A percentile compares a stretch with the other conserved stretches of the same genome.
These are phyloP conservation scores for Leptodontidium sp. DNA, from an alignment of 2,329 filamentous ascomycete species.

Conservation along the genomic window DNA sequence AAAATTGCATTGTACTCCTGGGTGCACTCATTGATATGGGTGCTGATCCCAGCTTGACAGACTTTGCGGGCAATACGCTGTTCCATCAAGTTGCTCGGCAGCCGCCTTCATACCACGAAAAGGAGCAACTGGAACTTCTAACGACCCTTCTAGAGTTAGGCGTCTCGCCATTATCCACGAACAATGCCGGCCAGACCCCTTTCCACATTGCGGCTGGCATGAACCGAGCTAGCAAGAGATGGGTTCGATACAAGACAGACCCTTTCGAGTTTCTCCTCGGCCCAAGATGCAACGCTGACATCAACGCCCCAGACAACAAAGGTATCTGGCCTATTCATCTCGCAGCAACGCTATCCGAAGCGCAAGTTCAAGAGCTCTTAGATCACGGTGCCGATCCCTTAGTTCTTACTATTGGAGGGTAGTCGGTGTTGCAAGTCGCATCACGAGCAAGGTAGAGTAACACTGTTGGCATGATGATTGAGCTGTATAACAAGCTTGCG, in stretches of 20 bases:
- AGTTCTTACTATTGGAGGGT: slow-evolving; percentile 19
- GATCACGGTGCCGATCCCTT: slow-evolving; percentile 25
- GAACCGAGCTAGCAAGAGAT: neutral
- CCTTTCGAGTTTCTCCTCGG: neutral
- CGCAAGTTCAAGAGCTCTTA: slow-evolving; percentile 19
- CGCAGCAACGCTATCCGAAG: slow-evolving; percentile 25
- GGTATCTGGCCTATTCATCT: slow-evolving; percentile 31
- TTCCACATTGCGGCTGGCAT: neutral
- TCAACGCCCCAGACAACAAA: slow-evolving; percentile 15
- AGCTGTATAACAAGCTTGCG: neutral
- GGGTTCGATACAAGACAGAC: neutral
- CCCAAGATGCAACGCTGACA: slow-evolving; percentile 16
- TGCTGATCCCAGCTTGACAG: neutral
- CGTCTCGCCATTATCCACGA: neutral
- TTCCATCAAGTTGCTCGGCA: neutral
- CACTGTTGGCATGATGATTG: slow-evolving; percentile 44
- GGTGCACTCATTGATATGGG: neutral
- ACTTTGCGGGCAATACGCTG: neutral
- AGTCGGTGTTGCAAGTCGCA: slow-evolving; percentile 31
- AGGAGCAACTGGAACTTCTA: neutral
- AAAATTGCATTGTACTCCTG: neutral
- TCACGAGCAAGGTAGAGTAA: slow-evolving; percentile 27
- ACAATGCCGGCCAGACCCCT: neutral
- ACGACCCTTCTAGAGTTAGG: neutral
- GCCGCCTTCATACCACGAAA: neutral